Conservation (phyloP, 306 rosid species). For the Citrullus mucosospermus region DNA sequence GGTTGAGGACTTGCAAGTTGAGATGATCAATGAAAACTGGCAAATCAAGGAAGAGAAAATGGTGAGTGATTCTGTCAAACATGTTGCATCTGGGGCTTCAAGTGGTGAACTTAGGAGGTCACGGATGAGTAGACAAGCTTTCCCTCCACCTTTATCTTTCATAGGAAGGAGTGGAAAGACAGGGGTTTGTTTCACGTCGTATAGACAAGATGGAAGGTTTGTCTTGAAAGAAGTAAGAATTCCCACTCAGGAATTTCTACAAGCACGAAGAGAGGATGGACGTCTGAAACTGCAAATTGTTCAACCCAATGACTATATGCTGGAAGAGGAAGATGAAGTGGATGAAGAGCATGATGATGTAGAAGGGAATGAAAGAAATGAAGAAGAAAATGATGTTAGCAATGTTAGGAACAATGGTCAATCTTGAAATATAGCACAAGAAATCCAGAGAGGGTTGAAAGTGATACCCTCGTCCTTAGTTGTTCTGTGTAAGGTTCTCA, state of each 20-base stretch:
- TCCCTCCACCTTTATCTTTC: slow-evolving; percentile 79
- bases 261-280: slow-evolving; percentile 71
- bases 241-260: slow-evolving; percentile 50
- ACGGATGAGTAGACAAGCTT: slow-evolving; percentile 27
- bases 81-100: neutral
- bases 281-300: slow-evolving; percentile 51
- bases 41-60: slow-evolving; percentile 2
- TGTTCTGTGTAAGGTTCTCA: neutral
- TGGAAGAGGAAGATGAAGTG: slow-evolving; percentile 17
- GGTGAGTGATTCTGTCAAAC: slow-evolving; percentile 6
- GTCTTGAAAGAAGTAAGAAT: slow-evolving; percentile 53
- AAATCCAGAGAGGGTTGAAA: neutral
- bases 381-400: slow-evolving; percentile 5
- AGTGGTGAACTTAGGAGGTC: slow-evolving; percentile 37
- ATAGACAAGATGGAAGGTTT: slow-evolving; percentile 60
- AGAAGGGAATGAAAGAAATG: slow-evolving; percentile 10
- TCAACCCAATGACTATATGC: slow-evolving; percentile 27
- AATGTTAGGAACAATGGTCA: neutral
- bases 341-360: slow-evolving; percentile 4
- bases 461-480: neutral
- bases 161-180: slow-evolving; percentile 61
- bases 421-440: neutral
- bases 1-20: slow-evolving; percentile 39
- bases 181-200: slow-evolving; percentile 50
- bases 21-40: slow-evolving; percentile 4